Evolutionary conservation across 768 basidiomycete genomes (phyloP).

Genomic region (Fistulinella prunicolor): DNA sequence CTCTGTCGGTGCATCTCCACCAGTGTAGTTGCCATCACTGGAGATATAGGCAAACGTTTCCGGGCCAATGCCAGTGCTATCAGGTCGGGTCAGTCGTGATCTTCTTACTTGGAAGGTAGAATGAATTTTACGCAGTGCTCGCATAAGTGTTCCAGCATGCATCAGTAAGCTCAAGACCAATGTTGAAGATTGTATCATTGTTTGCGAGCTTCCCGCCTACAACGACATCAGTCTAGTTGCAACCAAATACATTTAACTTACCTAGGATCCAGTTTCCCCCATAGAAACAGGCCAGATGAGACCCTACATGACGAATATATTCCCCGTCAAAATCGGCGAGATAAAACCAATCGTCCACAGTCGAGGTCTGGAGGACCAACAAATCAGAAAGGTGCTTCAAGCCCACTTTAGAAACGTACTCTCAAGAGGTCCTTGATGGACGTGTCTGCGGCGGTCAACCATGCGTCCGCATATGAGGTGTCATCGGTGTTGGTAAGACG

Average conservation of each 20-base stretch:
- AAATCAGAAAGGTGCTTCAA: neutral
- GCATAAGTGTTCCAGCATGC: slow-evolving; percentile 82
- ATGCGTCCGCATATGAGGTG: slow-evolving; percentile 58
- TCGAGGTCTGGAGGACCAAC: slow-evolving; percentile 48
- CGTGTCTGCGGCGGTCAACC: slow-evolving; percentile 69
- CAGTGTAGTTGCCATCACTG: slow-evolving; percentile 61
- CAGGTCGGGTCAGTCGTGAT: neutral
- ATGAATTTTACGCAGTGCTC: slow-evolving; percentile 51
- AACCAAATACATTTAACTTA: slow-evolving; percentile 17
- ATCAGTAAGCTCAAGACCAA: slow-evolving; percentile 60
- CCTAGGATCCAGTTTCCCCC: slow-evolving; percentile 77
- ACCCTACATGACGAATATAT: slow-evolving; percentile 58
- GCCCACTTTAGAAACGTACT: slow-evolving; percentile 32
- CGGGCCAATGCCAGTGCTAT: slow-evolving; percentile 74
- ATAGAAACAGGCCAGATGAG: slow-evolving; percentile 71
- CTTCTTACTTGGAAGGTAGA: neutral
- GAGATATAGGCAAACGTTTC: slow-evolving; percentile 65
- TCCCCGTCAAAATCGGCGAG: slow-evolving; percentile 59
- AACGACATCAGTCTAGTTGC: slow-evolving; percentile 2
- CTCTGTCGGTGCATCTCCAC: slow-evolving; percentile 35
- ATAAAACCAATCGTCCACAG: slow-evolving; percentile 58
- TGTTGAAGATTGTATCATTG: slow-evolving; percentile 65
- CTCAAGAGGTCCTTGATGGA: slow-evolving; percentile 58
- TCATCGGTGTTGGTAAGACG: slow-evolving; percentile 66
- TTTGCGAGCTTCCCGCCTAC: slow-evolving; percentile 64